Conservation (phyloP, 192 early-diverging fungal genomes). For the Cladochytrium replicatum region DNA sequence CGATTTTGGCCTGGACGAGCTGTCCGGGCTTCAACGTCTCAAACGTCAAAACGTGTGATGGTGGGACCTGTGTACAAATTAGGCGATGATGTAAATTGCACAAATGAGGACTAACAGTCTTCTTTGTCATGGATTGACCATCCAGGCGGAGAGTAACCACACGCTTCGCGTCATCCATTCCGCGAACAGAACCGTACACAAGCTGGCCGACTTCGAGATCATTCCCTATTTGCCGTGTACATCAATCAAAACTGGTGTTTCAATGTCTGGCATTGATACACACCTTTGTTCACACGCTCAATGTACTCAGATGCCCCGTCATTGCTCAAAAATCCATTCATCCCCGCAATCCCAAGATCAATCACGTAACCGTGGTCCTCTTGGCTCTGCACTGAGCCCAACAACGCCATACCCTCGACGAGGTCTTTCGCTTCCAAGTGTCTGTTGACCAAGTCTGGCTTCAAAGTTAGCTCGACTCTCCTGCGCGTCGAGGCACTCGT, state of each 20-base stretch:
- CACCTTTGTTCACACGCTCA: constrained; percentile 51
- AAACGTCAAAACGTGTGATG: constrained; percentile 46
- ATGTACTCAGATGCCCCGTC: no score
- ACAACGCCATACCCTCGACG: constrained; percentile 57
- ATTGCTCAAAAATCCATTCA: constrained; percentile 66
- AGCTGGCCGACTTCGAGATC: constrained; percentile 67
- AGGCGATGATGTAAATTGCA: constrained; percentile 2
- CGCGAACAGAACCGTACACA: constrained; percentile 53
- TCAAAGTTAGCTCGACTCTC: constrained; percentile 64
- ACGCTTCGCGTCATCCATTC: constrained; percentile 49
- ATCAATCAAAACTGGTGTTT: background rate
- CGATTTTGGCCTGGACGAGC: constrained; percentile 56
- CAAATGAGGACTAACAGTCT: constrained; percentile 1
- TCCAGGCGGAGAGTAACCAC: constrained; percentile 59
- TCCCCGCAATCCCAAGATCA: constrained; percentile 53
- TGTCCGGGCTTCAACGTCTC: constrained; percentile 76
- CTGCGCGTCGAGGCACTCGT: constrained; percentile 30
- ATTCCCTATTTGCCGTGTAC: constrained; percentile 29
- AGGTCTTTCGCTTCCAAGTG: constrained; percentile 56
- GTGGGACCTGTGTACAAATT: constrained; percentile 16
- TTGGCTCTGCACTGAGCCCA: constrained; percentile 63
- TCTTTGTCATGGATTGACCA: constrained; percentile 41
- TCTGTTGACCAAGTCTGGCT: constrained; percentile 69
- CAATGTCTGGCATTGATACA: no score
- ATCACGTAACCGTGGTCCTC: constrained; percentile 94